phyloP scores from a whole-genome alignment of 2,329 filamentous ascomycete genomes.

The Fusarium coicis region DNA sequence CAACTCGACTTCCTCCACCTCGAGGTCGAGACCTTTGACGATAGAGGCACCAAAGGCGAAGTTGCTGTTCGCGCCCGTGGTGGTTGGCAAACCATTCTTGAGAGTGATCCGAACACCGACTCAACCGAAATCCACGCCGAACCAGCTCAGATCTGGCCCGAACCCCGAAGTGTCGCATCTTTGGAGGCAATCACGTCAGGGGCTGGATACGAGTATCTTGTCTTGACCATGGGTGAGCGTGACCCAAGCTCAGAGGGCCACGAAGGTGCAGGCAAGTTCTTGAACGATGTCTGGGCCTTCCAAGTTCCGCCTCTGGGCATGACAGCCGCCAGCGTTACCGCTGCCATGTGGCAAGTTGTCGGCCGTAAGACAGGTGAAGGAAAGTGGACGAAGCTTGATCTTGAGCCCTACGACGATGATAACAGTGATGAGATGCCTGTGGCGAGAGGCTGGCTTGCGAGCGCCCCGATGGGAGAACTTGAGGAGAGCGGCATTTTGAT shows the following conservation, averaged over 20 bases:
- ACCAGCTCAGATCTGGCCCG: slow-evolving; percentile 59
- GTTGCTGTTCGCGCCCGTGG: slow-evolving; percentile 61
- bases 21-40: slow-evolving; percentile 65
- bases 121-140: slow-evolving; percentile 51
- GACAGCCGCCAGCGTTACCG: slow-evolving; percentile 65
- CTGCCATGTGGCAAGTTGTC: slow-evolving; percentile 64
- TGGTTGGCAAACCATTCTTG: slow-evolving; percentile 64
- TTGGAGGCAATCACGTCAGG: slow-evolving; percentile 68
- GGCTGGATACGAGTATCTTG: slow-evolving; percentile 69
- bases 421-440: slow-evolving; percentile 61
- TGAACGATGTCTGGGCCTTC: slow-evolving; percentile 72
- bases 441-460: slow-evolving; percentile 67
- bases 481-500: slow-evolving; percentile 69
- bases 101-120: slow-evolving; percentile 49
- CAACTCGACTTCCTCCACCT: slow-evolving; percentile 74
- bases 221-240: slow-evolving; percentile 70
- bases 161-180: slow-evolving; percentile 63
- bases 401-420: slow-evolving; percentile 63
- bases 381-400: slow-evolving; percentile 64
- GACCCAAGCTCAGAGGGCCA: slow-evolving; percentile 61
- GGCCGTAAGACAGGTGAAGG: slow-evolving; percentile 67
- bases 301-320: slow-evolving; percentile 66
- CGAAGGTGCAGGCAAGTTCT: slow-evolving; percentile 63
- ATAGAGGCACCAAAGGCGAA: slow-evolving; percentile 60
- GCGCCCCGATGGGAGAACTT: slow-evolving; percentile 65